Evolutionary conservation across 176 grass and related monocot species (phyloP).

Genomic region (Luzula sylvatica): DNA sequence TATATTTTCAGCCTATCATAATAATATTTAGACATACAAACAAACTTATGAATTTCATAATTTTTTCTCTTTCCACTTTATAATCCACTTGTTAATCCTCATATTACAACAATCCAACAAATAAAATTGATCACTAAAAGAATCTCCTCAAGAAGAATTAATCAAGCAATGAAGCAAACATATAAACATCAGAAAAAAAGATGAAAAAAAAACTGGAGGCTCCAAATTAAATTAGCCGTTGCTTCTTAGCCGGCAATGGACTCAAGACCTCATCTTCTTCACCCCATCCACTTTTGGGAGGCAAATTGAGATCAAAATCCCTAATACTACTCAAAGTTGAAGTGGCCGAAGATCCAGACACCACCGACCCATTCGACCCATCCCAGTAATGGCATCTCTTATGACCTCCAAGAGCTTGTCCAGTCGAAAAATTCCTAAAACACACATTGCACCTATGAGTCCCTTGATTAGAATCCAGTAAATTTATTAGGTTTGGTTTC

Average conservation of each 20-base stretch:
- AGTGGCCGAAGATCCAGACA: constrained; percentile 11
- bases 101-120: too few species aligned
- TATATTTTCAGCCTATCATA: too few species aligned
- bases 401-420: constrained; percentile 83
- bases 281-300: constrained; percentile 35
- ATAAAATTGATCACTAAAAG: too few species aligned
- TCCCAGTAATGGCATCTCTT: constrained; percentile 86
- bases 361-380: constrained; percentile 20
- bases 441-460: constrained; percentile 64
- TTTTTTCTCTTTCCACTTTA: too few species aligned
- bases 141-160: too few species aligned
- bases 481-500: background rate
- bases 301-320: constrained; percentile 78
- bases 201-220: background rate
- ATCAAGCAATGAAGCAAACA: background rate
- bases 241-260: constrained; percentile 49
- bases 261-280: constrained; percentile 74
- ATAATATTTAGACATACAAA: too few species aligned
- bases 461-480: background rate
- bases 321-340: constrained; percentile 26
- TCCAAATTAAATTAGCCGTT: background rate
- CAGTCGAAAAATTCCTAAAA: constrained; percentile 42
- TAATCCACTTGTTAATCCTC: too few species aligned
- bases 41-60: too few species aligned
- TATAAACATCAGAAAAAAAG: background rate